These are phyloP conservation scores for Phaeosphaeriaceae sp. DNA, from an alignment of 2,329 filamentous ascomycete genomes.

Conservation along the genomic window DNA sequence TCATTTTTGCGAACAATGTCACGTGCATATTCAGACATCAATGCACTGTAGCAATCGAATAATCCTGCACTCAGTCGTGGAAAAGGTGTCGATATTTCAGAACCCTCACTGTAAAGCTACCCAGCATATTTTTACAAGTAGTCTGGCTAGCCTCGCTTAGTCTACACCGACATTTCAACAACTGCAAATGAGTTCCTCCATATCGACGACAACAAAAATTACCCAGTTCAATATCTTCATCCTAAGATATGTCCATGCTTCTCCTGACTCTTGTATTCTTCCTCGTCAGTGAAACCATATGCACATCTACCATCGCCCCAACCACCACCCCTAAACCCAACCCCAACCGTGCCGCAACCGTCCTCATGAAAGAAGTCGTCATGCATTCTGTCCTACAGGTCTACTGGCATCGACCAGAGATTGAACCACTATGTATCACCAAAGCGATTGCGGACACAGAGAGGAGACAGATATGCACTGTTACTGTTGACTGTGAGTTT, in stretches of 20 bases:
- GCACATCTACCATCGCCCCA: too few species aligned
- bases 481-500: neutral
- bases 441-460: neutral
- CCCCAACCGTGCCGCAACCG: too few species aligned
- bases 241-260: neutral
- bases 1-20: too few species aligned
- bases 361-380: too few species aligned
- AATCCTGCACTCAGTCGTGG: neutral
- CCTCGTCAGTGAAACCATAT: too few species aligned
- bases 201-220: neutral
- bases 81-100: neutral
- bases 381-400: too few species aligned
- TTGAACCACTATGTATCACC: neutral
- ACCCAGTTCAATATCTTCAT: too few species aligned
- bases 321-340: too few species aligned
- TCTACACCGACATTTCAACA: neutral
- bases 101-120: neutral
- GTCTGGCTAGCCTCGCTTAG: neutral
- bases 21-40: too few species aligned
- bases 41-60: neutral
- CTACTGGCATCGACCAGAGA: neutral
- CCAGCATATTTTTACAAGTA: neutral
- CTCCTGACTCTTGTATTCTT: neutral
- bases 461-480: neutral
- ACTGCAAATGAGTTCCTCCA: neutral